A percentile compares a stretch with the other conserved stretches of the same genome.
Evolutionary conservation across 805 yeast genomes (phyloP).

Genomic region (Hanseniaspora singularis): DNA sequence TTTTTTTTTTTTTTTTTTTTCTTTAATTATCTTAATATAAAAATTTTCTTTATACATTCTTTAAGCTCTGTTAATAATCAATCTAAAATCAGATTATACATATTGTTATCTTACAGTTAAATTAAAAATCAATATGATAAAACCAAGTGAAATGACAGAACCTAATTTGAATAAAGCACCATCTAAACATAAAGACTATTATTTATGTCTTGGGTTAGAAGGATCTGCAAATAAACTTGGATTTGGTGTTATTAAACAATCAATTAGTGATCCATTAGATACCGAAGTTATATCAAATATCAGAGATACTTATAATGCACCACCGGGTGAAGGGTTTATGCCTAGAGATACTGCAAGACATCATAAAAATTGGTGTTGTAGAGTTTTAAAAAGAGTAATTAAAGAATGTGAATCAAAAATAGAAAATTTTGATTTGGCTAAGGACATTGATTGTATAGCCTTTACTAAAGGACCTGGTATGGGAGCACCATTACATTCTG

Average conservation of each 20-base stretch:
- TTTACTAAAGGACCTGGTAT: conserved; percentile 98
- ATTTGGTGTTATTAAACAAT: conserved; percentile 77
- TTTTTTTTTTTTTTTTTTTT: no score
- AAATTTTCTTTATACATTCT: no score
- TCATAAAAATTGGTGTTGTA: conserved; percentile 86
- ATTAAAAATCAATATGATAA: no score
- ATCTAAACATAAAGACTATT: conserved; percentile 32
- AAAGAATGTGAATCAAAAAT: conserved; percentile 43
- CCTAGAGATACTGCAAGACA: conserved; percentile 96
- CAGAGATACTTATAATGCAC: conserved; percentile 88
- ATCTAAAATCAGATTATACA: not conserved
- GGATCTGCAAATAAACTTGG: conserved; percentile 97
- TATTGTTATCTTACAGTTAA: no score
- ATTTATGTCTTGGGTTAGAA: conserved; percentile 79
- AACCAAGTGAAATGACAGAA: not conserved
- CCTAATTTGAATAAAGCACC: conserved; percentile 17
- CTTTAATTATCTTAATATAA: no score
- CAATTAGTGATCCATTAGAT: conserved; percentile 6
- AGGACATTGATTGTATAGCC: conserved; percentile 65
- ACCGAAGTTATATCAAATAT: conserved; percentile 79
- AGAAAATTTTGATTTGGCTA: conserved; percentile 22
- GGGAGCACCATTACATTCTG: conserved; percentile 97
- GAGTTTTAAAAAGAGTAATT: conserved; percentile 58
- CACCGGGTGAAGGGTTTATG: conserved; percentile 95
- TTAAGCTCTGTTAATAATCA: no score